Conservation (phyloP, 176 grass and related monocot species). For the Musa beccarii region DNA sequence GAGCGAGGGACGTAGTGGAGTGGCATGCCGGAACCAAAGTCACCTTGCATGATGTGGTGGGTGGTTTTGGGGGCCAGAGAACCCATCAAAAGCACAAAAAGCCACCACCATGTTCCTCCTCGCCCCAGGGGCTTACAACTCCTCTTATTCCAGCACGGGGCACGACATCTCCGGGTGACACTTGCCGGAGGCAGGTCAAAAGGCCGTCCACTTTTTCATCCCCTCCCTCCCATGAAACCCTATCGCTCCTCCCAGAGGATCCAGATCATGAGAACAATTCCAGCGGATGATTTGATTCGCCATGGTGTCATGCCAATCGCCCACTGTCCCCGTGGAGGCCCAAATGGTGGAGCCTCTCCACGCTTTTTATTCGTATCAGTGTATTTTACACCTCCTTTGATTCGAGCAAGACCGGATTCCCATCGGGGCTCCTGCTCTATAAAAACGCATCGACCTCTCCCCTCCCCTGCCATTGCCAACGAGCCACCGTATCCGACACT, state of each 20-base stretch:
- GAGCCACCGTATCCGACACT: no score
- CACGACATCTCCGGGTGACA: not conserved
- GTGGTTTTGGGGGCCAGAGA: not conserved
- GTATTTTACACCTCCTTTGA: conserved; percentile 1
- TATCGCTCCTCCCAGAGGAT: conserved; percentile 16
- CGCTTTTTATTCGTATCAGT: conserved; percentile 7
- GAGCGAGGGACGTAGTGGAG: not conserved
- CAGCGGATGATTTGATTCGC: conserved; percentile 45
- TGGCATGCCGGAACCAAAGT: not conserved
- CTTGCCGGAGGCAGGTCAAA: conserved; percentile 25
- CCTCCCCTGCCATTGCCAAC: not conserved
- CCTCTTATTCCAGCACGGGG: conserved; percentile 2
- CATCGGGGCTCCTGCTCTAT: not conserved
- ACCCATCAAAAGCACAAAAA: not conserved
- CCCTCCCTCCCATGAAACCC: not conserved
- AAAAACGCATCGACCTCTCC: not conserved
- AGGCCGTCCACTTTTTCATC: conserved; percentile 23
- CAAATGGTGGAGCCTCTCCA: no score
- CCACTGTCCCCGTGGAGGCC: not conserved
- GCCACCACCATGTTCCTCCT: not conserved
- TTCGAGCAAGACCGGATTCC: not conserved
- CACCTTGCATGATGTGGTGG: not conserved
- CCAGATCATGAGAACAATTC: conserved; percentile 43
- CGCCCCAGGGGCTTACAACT: conserved; percentile 1
- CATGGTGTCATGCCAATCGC: conserved; percentile 1